These are phyloP conservation scores for Trichoderma atrobrunneum DNA, from an alignment of 2,329 filamentous ascomycete genomes.

Conservation along the genomic window DNA sequence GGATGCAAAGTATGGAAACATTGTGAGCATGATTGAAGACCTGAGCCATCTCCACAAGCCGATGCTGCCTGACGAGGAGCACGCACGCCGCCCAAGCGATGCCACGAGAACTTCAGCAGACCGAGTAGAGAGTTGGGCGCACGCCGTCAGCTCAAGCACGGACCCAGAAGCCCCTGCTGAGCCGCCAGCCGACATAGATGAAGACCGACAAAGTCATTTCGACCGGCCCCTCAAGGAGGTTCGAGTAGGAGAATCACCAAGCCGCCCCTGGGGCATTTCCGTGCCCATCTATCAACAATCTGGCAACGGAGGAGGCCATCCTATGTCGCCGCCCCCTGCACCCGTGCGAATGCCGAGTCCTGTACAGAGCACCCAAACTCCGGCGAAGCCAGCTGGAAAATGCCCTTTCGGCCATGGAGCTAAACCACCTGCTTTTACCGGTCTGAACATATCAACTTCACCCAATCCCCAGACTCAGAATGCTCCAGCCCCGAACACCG, in stretches of 20 bases:
- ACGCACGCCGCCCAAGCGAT: conserved; percentile 42
- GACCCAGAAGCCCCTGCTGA: conserved; percentile 31
- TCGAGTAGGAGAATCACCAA: conserved; percentile 89
- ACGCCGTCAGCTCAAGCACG: conserved; percentile 62
- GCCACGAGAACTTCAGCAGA: conserved; percentile 58
- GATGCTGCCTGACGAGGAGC: conserved; percentile 65
- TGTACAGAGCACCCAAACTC: conserved; percentile 29
- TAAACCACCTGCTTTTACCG: conserved; percentile 41
- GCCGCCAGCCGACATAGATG: conserved; percentile 40
- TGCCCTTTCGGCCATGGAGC: conserved; percentile 58
- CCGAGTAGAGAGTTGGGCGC: conserved; percentile 83
- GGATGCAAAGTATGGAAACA: conserved; percentile 88
- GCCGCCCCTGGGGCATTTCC: conserved; percentile 86
- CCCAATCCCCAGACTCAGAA: conserved; percentile 21
- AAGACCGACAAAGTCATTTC: conserved; percentile 69
- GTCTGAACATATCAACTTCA: conserved; percentile 20
- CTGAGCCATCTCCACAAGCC: conserved; percentile 84
- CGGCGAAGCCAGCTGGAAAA: conserved; percentile 40
- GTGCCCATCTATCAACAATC: conserved; percentile 60
- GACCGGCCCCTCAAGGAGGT: conserved; percentile 84
- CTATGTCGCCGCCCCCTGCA: conserved; percentile 56
- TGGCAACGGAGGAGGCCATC: conserved; percentile 39
- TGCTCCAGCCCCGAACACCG: conserved; percentile 9
- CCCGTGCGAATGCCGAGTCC: conserved; percentile 50
- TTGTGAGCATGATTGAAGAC: conserved; percentile 92